phyloP scores from a whole-genome alignment of 768 basidiomycete species.

The Suillus decipiens region DNA sequence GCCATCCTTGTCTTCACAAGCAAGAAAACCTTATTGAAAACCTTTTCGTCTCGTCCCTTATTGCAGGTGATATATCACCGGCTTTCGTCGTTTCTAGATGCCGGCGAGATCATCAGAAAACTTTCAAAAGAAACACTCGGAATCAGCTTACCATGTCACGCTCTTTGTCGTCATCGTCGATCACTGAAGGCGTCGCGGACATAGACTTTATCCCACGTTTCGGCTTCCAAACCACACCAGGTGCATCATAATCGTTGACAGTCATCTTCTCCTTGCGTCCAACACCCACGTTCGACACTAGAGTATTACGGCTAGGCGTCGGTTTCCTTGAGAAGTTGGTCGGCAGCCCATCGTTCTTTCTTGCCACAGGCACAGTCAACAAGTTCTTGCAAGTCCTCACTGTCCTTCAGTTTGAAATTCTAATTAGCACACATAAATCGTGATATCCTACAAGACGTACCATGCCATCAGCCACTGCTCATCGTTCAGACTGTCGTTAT shows the following conservation, averaged over 20 bases:
- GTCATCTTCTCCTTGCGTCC: conserved; percentile 61
- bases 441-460: conserved; percentile 39
- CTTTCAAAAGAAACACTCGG: neutral
- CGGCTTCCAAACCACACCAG: conserved; percentile 57
- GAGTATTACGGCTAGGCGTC: conserved; percentile 67
- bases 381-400: conserved; percentile 76
- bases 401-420: conserved; percentile 70
- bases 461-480: conserved; percentile 93
- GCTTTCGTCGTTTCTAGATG: conserved; percentile 73
- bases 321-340: conserved; percentile 57
- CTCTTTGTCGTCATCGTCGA: conserved; percentile 78
- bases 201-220: conserved; percentile 73
- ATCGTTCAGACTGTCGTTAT: conserved; percentile 92
- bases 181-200: conserved; percentile 74
- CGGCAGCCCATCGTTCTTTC: conserved; percentile 62
- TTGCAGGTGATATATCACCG: conserved; percentile 54
- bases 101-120: too few relatives aligned
- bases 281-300: conserved; percentile 59
- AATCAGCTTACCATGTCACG: conserved; percentile 58
- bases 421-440: neutral
- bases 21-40: conserved; percentile 72
- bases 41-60: conserved; percentile 83
- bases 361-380: conserved; percentile 64
- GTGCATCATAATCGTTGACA: conserved; percentile 45
- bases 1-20: conserved; percentile 70